Conservation (phyloP, 805 yeast genomes). For the Saturnispora dispora region DNA sequence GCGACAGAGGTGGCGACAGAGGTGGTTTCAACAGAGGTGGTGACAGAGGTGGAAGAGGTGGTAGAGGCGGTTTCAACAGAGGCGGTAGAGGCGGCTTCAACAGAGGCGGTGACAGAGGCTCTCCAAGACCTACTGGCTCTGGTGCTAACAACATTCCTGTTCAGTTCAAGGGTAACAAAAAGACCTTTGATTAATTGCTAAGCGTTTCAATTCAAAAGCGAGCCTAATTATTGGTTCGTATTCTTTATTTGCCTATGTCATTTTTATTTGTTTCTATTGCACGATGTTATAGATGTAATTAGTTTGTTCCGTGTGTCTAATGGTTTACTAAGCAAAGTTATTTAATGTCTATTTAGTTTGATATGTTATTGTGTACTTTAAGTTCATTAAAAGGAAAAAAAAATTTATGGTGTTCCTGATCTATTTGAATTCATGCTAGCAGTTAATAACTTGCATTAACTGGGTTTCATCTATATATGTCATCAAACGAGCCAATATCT, state of each 20-base stretch:
- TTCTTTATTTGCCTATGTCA: not conserved
- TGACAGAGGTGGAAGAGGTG: constrained; percentile 23
- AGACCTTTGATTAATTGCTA: constrained; percentile 57
- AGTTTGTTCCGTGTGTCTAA: not conserved
- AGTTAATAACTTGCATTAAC: not conserved
- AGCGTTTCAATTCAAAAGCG: not conserved
- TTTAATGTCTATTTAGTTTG: not conserved
- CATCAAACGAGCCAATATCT: not conserved
- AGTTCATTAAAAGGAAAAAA: not conserved
- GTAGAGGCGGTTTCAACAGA: constrained; percentile 21
- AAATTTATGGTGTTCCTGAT: not conserved
- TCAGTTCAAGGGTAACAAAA: constrained; percentile 74
- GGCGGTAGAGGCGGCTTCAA: constrained; percentile 22
- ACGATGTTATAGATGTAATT: constrained; percentile 3
- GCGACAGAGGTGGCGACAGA: constrained; percentile 13
- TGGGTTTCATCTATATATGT: not conserved
- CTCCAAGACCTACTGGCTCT: constrained; percentile 38
- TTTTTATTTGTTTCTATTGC: constrained; percentile 2
- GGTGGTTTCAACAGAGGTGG: constrained; percentile 19
- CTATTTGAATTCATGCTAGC: not conserved
- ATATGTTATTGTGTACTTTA: not conserved
- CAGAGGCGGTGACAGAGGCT: constrained; percentile 26
- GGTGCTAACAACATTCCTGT: constrained; percentile 63
- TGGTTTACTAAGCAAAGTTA: not conserved
- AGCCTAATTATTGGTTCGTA: not conserved